Evolutionary conservation across 371 early-diverging fungal genomes (phyloP).

Genomic region (Dentiscutata heterogama): DNA sequence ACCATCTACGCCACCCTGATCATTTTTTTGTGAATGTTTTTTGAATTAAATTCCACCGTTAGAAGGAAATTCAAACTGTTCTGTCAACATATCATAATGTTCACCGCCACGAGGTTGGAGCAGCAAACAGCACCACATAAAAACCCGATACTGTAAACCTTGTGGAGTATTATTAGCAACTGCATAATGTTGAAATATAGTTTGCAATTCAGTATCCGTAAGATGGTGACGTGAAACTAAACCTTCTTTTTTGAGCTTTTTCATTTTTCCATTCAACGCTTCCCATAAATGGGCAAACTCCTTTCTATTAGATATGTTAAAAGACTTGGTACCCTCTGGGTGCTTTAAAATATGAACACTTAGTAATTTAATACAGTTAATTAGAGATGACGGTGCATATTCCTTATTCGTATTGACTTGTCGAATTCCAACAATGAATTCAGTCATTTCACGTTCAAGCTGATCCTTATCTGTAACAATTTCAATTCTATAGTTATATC

Average conservation of each 20-base stretch:
- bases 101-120: not conserved
- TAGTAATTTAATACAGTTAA: too few species aligned
- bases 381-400: too few species aligned
- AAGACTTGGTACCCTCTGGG: not conserved
- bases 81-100: not conserved
- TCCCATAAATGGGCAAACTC: not conserved
- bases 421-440: too few species aligned
- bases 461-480: too few species aligned
- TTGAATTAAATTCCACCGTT: not conserved
- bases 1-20: not conserved
- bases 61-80: not conserved
- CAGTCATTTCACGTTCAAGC: too few species aligned
- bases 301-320: not conserved
- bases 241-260: not conserved
- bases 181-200: not conserved
- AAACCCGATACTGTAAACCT: not conserved
- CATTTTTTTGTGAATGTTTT: not conserved
- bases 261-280: not conserved
- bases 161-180: not conserved
- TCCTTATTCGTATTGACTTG: too few species aligned
- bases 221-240: not conserved
- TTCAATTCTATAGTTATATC: too few species aligned
- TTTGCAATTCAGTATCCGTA: not conserved
- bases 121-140: not conserved
- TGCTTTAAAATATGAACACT: not conserved